phyloP scores from a whole-genome alignment of 1,139 yeast genomes.

The Diutina rugosa region DNA sequence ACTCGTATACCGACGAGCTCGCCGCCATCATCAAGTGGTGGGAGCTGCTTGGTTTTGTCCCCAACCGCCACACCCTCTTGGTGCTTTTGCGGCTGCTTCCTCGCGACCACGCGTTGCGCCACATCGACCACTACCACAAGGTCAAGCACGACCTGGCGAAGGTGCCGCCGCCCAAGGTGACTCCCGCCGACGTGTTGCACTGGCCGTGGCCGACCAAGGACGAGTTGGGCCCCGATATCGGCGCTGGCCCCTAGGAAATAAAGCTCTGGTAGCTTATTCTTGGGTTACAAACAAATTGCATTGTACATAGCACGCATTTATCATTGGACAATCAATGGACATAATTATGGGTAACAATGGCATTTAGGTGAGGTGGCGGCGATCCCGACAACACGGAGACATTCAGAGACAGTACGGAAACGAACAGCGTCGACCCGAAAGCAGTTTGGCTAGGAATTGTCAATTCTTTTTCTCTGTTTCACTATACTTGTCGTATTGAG shows the following conservation, averaged over 20 bases:
- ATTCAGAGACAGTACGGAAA: too few relatives aligned
- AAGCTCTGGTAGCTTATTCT: background rate
- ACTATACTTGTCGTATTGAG: too few relatives aligned
- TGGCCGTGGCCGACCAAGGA: constrained; percentile 2
- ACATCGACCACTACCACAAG: constrained; percentile 22
- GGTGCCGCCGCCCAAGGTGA: background rate
- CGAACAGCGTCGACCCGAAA: too few relatives aligned
- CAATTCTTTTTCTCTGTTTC: background rate
- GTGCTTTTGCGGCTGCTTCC: constrained; percentile 26
- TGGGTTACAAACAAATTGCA: background rate
- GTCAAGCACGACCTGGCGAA: background rate
- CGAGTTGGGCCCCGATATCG: background rate
- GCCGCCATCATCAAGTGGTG: constrained; percentile 44
- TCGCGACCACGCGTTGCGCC: constrained; percentile 23
- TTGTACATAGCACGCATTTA: background rate
- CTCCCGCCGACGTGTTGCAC: background rate
- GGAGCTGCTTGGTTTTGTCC: constrained; percentile 37
- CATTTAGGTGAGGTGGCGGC: too few relatives aligned
- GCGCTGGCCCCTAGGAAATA: background rate
- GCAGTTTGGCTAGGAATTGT: background rate
- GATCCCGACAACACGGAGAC: too few relatives aligned
- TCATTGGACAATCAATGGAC: too few relatives aligned
- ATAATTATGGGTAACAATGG: too few relatives aligned
- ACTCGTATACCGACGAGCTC: constrained; percentile 36
- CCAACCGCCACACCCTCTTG: constrained; percentile 25